A percentile compares a stretch with the other conserved stretches of the same genome.
Conservation (phyloP, 305 asterid genomes). For the Fraxinus angustifolia region DNA sequence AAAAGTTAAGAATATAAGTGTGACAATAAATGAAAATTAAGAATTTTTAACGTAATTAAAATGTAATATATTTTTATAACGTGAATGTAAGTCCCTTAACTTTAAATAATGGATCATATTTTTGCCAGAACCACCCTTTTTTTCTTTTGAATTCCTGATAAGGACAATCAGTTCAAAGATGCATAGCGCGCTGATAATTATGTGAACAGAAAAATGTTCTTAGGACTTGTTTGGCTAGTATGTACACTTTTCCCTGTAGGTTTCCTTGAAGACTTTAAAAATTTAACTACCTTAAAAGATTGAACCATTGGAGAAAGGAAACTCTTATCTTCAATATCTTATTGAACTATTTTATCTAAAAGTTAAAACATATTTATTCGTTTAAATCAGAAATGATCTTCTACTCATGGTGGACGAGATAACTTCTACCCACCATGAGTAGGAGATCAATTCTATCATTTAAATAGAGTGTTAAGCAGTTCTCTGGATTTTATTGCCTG, state of each 20-base stretch:
- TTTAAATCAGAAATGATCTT: no score
- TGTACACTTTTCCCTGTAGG: not conserved
- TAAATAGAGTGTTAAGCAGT: not conserved
- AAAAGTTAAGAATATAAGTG: no score
- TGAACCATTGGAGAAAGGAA: not conserved
- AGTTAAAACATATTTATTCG: not conserved
- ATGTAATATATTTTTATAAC: no score
- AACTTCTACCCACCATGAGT: no score
- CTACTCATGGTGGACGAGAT: no score
- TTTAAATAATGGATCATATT: no score
- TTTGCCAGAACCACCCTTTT: not conserved
- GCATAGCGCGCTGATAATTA: conserved; percentile 23
- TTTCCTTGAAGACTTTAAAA: no score
- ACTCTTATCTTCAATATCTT: not conserved
- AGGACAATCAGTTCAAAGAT: conserved; percentile 22
- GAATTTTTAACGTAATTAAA: no score
- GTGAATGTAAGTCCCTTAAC: no score
- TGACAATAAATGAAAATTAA: no score
- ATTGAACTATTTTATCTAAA: not conserved
- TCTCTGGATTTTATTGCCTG: not conserved
- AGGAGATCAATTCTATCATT: no score
- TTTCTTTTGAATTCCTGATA: not conserved
- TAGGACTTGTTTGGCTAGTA: not conserved
- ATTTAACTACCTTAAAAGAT: not conserved
- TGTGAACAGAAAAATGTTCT: not conserved